Evolutionary conservation across 805 yeast species (phyloP).

Genomic region (Hanseniaspora jakobsenii): DNA sequence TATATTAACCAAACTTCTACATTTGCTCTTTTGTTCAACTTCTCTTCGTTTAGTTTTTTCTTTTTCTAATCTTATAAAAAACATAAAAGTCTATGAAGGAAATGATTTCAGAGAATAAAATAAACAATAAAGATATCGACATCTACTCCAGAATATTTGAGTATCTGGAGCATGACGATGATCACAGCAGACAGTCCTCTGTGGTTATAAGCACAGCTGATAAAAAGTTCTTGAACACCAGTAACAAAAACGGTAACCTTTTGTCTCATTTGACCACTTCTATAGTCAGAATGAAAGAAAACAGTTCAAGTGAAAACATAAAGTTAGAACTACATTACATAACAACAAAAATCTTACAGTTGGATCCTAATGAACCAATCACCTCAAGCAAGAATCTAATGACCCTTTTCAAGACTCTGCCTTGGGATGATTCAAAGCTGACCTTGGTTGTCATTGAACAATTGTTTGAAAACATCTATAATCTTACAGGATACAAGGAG

Average conservation of each 20-base stretch:
- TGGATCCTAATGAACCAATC: background rate
- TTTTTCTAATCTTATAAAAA: too few species aligned
- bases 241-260: constrained; percentile 3
- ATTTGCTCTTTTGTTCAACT: too few species aligned
- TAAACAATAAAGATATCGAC: background rate
- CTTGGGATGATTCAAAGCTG: constrained; percentile 13
- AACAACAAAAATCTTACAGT: background rate
- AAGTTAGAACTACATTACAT: background rate
- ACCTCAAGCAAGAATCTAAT: constrained; percentile 2
- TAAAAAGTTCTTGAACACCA: background rate
- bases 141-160: constrained; percentile 8
- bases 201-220: constrained; percentile 7
- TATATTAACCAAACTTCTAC: too few species aligned
- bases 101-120: background rate
- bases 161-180: constrained; percentile 6
- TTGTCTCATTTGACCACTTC: constrained; percentile 6
- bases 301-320: constrained; percentile 1
- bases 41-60: too few species aligned
- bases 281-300: constrained; percentile 5
- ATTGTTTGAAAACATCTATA: constrained; percentile 2
- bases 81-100: background rate
- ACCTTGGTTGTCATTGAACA: constrained; percentile 4
- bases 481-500: background rate
- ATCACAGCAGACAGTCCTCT: background rate
- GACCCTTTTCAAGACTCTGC: background rate